Evolutionary conservation across 2,329 filamentous ascomycete genomes (phyloP), one percentile per base, ranked within the genome.

Genomic region (Beauveria rudraprayagi): DNA sequence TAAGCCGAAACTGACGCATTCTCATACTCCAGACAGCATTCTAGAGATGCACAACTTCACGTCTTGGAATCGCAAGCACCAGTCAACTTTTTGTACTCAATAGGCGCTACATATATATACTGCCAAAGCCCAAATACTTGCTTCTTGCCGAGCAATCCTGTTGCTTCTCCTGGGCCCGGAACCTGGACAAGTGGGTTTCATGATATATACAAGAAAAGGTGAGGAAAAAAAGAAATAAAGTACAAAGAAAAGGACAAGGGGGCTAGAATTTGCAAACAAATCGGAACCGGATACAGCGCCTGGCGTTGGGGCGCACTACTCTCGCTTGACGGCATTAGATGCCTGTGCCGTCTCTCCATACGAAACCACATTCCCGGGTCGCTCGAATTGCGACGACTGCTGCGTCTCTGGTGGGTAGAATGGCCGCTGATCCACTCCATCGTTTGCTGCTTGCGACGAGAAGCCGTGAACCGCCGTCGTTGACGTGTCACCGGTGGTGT

Each of bases 101-200:
- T 60, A 46, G 44, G 24, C 24, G 37, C 56, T 52, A 52, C 47
- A 44, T 60, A 52, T 57, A 56, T 59, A 52, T 60, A 60, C 56
- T 34, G 48, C 56, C 56, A 43, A 54, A 54, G 48, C 28, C 44
- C 22, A 43, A 43, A 37, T 34, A 17, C 43, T 28, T 40, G 28
- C 58, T 55, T 48, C 44, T 56, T 34, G 52, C 59, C 52, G 44
- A 56, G 59, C 59, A 61, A 61, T 44, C 59, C 56, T 55, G 59
- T 51, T 61, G 59, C 59, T 61, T 22, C 43, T 30, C 52, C 52
- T 26, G 59, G 52, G 59, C 44, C 30, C 51, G 17, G 54, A 34
- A 30, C 24, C 51, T 54, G 44, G 51, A 41, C 30, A 19, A n/a
- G 19, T 51, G 52, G 58, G 51, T 55, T 34, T 22, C 10, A 60